Percentiles rank a stretch among this genome's conserved stretches.
phyloP scores from a whole-genome alignment of 257 asterid species.

The Nicotiana obtusifolia region DNA sequence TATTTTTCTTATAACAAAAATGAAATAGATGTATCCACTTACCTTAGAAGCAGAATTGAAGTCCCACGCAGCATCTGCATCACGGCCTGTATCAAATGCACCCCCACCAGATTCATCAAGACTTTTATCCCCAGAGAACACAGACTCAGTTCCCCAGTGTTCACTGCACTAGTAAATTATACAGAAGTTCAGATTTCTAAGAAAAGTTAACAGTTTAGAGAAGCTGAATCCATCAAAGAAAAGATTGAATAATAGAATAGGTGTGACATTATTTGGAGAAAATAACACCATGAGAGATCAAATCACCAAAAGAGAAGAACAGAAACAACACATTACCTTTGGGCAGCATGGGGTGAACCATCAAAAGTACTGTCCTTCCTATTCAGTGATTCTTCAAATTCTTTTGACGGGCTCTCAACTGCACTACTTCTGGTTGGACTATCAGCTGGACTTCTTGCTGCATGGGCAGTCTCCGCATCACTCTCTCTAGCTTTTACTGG shows the following conservation, averaged over 20 bases:
- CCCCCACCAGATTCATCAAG: slow-evolving; percentile 82
- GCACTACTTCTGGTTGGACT: slow-evolving; percentile 64
- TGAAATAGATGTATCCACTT: neutral
- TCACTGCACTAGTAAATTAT: slow-evolving; percentile 49
- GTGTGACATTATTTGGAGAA: neutral
- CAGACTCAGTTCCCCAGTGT: slow-evolving; percentile 32
- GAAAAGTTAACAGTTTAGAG: neutral
- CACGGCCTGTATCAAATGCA: slow-evolving; percentile 57
- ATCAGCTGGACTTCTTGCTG: slow-evolving; percentile 55
- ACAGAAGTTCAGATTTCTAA: neutral
- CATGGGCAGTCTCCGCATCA: slow-evolving; percentile 34
- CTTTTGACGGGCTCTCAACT: slow-evolving; percentile 50
- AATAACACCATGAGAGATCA: neutral
- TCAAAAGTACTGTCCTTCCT: slow-evolving; percentile 41
- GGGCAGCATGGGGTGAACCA: slow-evolving; percentile 75
- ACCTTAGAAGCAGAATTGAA: slow-evolving; percentile 52
- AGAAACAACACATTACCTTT: slow-evolving; percentile 39
- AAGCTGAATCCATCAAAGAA: neutral
- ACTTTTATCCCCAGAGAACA: slow-evolving; percentile 31
- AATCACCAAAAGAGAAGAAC: slow-evolving; percentile 6
- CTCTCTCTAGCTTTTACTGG: slow-evolving; percentile 27
- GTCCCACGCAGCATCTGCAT: slow-evolving; percentile 65
- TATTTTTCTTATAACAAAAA: neutral
- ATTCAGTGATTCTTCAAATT: slow-evolving; percentile 39
- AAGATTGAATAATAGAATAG: neutral